Evolutionary conservation across 805 yeast genomes (phyloP), one percentile per base, ranked within the genome.

Genomic region (Starmerella etchellsii): DNA sequence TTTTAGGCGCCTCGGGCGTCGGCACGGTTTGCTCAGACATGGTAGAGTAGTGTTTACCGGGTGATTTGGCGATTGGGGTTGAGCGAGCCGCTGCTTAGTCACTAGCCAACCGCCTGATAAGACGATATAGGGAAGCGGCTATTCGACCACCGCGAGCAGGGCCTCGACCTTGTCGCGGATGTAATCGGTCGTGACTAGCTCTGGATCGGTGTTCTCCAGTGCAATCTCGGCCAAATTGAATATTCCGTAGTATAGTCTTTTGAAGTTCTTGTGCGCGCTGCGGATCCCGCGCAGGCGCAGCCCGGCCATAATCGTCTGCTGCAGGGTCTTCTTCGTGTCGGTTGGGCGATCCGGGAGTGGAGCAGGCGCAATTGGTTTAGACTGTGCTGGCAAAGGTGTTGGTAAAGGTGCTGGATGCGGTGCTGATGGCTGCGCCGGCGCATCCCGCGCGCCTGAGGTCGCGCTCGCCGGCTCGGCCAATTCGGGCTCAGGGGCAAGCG

Each of bases 231-330:
- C 52, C 4, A 60, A 49, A 21, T 46, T 34, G 40, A 46, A 53
- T 19, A 61, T 49, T 15, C 53, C 47, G 23, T 52, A 50, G 40
- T 58, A 59, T 14, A 60, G 37, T 16, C 31, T 43, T 19, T 53
- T 51, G 46, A 47, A 60, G 11, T 57, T 59, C 19, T 50, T 50
- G 37, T 52, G 39, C 6, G 38, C 47, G n/a, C 54, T 46, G 4
- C 40, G 27, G 22, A 58, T 43, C 1, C 62, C 64, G 4, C 63
- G 55, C 36, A 62, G 43, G 13, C 66, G 50, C 42, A 62, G 41
- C n/a, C 59, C 66, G 2, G 60, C 56, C 43, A 60, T 42, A 7
- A 59, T 47, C 8, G 58, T 52, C 37, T 56, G 59, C 37, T 56
- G 58, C 10, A 60, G 31, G 14, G 42, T 43, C 29, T 35, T 33